phyloP scores from a whole-genome alignment of 2,329 filamentous ascomycete genomes.

The Ilyonectria robusta region DNA sequence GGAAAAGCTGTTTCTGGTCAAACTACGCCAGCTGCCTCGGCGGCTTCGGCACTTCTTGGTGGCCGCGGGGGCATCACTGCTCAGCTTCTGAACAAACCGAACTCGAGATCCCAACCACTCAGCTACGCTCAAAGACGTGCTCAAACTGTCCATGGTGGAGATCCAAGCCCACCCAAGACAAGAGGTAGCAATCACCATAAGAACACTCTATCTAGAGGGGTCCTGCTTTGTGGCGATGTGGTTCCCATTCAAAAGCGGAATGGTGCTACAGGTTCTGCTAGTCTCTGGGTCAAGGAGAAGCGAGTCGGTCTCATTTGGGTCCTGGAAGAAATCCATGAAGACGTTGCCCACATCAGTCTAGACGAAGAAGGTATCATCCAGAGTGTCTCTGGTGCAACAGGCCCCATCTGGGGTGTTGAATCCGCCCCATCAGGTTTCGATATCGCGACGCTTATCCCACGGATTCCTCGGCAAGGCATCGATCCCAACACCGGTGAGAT shows the following conservation, averaged over 20 bases:
- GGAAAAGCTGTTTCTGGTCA: constrained; percentile 52
- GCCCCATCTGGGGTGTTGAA: constrained; percentile 87
- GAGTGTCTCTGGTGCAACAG: constrained; percentile 80
- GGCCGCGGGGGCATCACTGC: constrained; percentile 85
- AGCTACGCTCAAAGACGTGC: constrained; percentile 70
- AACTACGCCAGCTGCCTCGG: constrained; percentile 56
- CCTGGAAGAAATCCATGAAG: constrained; percentile 96
- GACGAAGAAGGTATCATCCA: constrained; percentile 84
- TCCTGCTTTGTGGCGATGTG: constrained; percentile 96
- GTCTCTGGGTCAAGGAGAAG: constrained; percentile 99
- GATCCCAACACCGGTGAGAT: constrained; percentile 79
- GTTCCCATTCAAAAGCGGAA: constrained; percentile 98
- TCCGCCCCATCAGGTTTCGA: constrained; percentile 77
- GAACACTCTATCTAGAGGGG: constrained; percentile 85
- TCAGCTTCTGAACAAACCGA: constrained; percentile 87
- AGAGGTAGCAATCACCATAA: constrained; percentile 72
- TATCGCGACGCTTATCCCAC: constrained; percentile 83
- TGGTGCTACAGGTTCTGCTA: constrained; percentile 90
- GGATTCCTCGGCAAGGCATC: constrained; percentile 83
- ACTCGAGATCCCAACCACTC: constrained; percentile 69
- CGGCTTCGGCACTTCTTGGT: constrained; percentile 73
- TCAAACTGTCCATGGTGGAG: constrained; percentile 73
- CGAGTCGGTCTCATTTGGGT: constrained; percentile 96
- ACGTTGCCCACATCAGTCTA: constrained; percentile 83
- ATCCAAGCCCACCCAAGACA: constrained; percentile 69